Percentiles rank a stretch among this genome's conserved stretches.
Evolutionary conservation across 805 yeast species (phyloP).

Genomic region (Danielozyma ontarioensis): DNA sequence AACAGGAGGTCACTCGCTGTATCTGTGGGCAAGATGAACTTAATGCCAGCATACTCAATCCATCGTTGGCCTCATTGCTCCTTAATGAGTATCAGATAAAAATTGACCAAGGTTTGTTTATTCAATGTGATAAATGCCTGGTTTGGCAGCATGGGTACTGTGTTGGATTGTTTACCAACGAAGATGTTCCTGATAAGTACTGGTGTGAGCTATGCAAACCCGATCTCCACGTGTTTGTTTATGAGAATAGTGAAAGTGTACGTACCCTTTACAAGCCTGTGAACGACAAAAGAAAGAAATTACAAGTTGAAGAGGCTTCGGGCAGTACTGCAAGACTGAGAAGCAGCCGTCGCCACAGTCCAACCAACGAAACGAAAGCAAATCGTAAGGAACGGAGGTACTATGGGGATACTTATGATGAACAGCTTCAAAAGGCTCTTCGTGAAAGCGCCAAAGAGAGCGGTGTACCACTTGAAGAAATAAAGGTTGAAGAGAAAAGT

Average conservation of each 20-base stretch:
- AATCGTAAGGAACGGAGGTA: conserved; percentile 29
- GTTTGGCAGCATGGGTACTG: conserved; percentile 99
- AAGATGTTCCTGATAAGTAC: conserved; percentile 84
- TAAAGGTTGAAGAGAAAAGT: conserved; percentile 23
- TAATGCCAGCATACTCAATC: conserved; percentile 17
- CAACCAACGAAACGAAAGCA: conserved; percentile 12
- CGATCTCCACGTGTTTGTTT: conserved; percentile 59
- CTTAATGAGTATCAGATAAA: conserved; percentile 29
- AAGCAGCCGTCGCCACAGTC: conserved; percentile 1
- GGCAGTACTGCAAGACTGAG: background rate
- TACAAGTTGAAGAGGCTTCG: conserved; percentile 11
- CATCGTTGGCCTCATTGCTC: conserved; percentile 20
- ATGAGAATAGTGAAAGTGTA: conserved; percentile 16
- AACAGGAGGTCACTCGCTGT: conserved; percentile 39
- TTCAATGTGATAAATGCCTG: conserved; percentile 84
- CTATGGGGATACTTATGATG: conserved; percentile 32
- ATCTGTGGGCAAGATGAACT: conserved; percentile 39
- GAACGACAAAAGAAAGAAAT: conserved; percentile 36
- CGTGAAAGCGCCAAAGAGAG: conserved; percentile 54
- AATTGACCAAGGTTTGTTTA: conserved; percentile 58
- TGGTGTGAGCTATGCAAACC: conserved; percentile 94
- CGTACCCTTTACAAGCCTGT: conserved; percentile 38
- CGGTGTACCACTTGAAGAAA: conserved; percentile 26
- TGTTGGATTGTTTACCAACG: conserved; percentile 74
- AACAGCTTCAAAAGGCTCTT: conserved; percentile 43